A percentile compares a stretch with the other conserved stretches of the same genome.
phyloP scores from a whole-genome alignment of 2,329 filamentous ascomycete genomes.

The Aureobasidium sp. region DNA sequence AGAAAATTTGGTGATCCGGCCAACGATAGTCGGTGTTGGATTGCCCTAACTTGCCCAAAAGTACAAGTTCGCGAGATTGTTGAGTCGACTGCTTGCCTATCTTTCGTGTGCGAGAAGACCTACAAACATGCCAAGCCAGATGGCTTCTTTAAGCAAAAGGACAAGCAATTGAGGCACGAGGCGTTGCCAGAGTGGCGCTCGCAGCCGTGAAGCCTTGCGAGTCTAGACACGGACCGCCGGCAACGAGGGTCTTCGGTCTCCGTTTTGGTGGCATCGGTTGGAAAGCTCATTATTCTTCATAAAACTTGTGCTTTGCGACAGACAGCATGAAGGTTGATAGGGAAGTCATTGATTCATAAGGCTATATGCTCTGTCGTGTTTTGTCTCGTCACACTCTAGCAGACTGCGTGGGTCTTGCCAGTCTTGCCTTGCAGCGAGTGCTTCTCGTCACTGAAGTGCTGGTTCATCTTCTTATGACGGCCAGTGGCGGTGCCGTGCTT shows the following conservation, averaged over 20 bases:
- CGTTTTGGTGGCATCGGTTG: not conserved
- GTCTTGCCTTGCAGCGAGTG: slow-evolving; percentile 86
- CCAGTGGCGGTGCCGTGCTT: slow-evolving; percentile 21
- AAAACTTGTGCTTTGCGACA: not conserved
- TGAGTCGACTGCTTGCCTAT: not conserved
- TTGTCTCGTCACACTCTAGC: slow-evolving; percentile 43
- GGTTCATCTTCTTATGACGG: slow-evolving; percentile 31
- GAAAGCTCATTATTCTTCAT: not conserved
- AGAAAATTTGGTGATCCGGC: not conserved
- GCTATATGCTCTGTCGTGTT: not conserved
- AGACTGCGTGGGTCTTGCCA: slow-evolving; percentile 84
- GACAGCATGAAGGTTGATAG: not conserved
- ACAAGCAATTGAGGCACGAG: slow-evolving; percentile 2
- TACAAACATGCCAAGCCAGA: slow-evolving; percentile 3
- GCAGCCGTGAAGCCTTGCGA: not conserved
- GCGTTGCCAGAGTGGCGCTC: slow-evolving; percentile 1
- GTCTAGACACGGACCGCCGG: not conserved
- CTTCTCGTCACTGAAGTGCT: slow-evolving; percentile 60
- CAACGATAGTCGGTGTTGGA: not conserved
- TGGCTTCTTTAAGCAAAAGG: slow-evolving; percentile 1
- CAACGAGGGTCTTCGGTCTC: not conserved
- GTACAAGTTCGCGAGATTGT: not conserved
- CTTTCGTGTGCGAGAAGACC: not conserved
- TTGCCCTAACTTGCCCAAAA: not conserved
- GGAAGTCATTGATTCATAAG: slow-evolving; percentile 4